These are phyloP conservation scores for Pichia deserticola DNA, from an alignment of 805 yeast genomes.

Conservation along the genomic window DNA sequence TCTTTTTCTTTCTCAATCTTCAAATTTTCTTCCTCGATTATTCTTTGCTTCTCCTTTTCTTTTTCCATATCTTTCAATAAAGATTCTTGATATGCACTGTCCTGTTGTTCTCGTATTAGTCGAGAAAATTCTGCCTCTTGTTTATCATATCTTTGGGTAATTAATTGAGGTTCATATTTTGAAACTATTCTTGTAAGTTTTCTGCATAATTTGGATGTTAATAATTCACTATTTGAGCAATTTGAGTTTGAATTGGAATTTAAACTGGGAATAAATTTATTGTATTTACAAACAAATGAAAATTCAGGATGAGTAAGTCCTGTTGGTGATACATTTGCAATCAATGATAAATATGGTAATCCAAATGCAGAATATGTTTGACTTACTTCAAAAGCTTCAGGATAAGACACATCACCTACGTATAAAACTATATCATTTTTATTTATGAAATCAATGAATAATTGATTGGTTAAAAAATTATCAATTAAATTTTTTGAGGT, in stretches of 20 bases:
- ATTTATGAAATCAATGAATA: conserved; percentile 30
- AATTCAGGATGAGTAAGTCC: conserved; percentile 41
- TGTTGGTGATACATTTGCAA: conserved; percentile 49
- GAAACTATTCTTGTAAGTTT: conserved; percentile 37
- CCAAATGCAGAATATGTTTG: conserved; percentile 43
- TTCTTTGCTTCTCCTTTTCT: conserved; percentile 35
- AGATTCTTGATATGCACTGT: conserved; percentile 56
- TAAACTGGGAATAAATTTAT: conserved; percentile 21
- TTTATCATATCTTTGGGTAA: conserved; percentile 51
- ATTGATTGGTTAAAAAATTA: conserved; percentile 33
- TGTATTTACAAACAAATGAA: conserved; percentile 38
- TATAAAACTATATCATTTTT: conserved; percentile 47
- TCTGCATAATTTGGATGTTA: conserved; percentile 25
- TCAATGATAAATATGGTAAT: conserved; percentile 48
- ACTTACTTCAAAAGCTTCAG: conserved; percentile 64
- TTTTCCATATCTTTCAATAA: conserved; percentile 49
- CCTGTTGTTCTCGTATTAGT: conserved; percentile 55
- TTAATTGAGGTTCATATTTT: conserved; percentile 55
- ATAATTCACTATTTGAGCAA: conserved; percentile 1
- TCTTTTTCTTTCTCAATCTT: conserved; percentile 13
- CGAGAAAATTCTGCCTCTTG: conserved; percentile 54
- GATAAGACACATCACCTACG: conserved; percentile 55
- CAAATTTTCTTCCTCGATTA: conserved; percentile 17
- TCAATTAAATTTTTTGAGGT: conserved; percentile 23
- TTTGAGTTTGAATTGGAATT: too few species aligned